Evolutionary conservation across 345 rosid genomes (phyloP).

Genomic region (Lepidium didymum): DNA sequence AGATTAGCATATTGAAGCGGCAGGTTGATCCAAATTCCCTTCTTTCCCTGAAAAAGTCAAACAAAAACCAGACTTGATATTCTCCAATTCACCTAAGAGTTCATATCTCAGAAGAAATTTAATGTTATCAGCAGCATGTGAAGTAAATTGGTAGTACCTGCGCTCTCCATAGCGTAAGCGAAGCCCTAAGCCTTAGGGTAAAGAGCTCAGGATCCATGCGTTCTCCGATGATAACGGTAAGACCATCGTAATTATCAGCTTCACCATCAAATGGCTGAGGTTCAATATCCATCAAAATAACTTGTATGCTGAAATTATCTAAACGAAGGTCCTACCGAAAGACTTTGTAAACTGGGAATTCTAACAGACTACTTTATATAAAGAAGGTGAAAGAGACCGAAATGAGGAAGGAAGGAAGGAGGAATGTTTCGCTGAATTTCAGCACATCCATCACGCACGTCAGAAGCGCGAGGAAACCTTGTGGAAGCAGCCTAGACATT

Average conservation of each 20-base stretch:
- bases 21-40: slow-evolving; percentile 68
- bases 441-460: too few relatives aligned
- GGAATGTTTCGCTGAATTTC: too few relatives aligned
- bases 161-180: slow-evolving; percentile 44
- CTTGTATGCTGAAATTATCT: not conserved
- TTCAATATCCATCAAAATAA: not conserved
- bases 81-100: not conserved
- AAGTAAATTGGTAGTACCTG: slow-evolving; percentile 31
- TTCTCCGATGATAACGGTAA: slow-evolving; percentile 36
- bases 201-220: slow-evolving; percentile 40
- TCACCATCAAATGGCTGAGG: slow-evolving; percentile 31
- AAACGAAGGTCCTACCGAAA: too few relatives aligned
- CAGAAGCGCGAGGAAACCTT: too few relatives aligned
- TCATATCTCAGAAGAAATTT: not conserved
- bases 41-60: slow-evolving; percentile 47
- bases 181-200: slow-evolving; percentile 39
- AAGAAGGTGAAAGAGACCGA: too few relatives aligned
- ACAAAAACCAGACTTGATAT: not conserved
- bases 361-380: too few relatives aligned
- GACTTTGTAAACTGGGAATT: too few relatives aligned
- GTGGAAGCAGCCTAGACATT: too few relatives aligned
- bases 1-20: slow-evolving; percentile 43
- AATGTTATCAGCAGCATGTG: not conserved
- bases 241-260: slow-evolving; percentile 49
- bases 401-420: too few relatives aligned